These are phyloP conservation scores for Rhynchospora pubera DNA, from an alignment of 176 grass and related monocot genomes.

Conservation along the genomic window DNA sequence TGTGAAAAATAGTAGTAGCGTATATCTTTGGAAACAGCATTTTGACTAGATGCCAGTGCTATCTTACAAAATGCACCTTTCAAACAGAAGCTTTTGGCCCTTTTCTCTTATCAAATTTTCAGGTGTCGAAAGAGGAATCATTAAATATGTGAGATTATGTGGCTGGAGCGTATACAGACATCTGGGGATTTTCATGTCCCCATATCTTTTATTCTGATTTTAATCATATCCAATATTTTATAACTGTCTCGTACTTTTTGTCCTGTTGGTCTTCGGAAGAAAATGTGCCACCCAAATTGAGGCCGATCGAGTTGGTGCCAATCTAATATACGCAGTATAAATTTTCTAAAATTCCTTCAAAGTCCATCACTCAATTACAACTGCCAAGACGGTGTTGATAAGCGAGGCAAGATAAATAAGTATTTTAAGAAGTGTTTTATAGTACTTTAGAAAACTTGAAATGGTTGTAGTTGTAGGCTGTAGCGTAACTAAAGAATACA, in stretches of 20 bases:
- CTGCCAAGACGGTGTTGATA: too few relatives aligned
- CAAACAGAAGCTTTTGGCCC: neutral
- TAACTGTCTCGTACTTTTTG: slow-evolving; percentile 42
- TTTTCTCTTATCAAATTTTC: neutral
- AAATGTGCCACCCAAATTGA: slow-evolving; percentile 32
- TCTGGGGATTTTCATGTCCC: slow-evolving; percentile 56
- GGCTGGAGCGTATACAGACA: slow-evolving; percentile 30
- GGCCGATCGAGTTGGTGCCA: neutral
- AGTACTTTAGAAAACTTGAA: too few relatives aligned
- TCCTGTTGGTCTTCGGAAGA: slow-evolving; percentile 24
- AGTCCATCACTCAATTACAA: neutral
- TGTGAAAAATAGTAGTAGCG: too few relatives aligned
- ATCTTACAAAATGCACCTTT: neutral
- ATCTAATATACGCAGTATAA: neutral
- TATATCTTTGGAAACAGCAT: neutral
- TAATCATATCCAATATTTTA: slow-evolving; percentile 6
- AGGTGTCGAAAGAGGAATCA: neutral
- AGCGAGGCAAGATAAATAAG: too few relatives aligned
- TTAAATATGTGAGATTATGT: slow-evolving; percentile 26
- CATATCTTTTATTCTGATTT: slow-evolving; percentile 28
- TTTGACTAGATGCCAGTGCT: neutral
- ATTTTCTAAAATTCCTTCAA: neutral
- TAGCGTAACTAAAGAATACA: too few relatives aligned
- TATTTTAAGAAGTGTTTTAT: too few relatives aligned
- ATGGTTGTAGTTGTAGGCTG: too few relatives aligned